Evolutionary conservation across 139 green algal genomes (phyloP).

Genomic region (Auxenochlorella pyrenoidosa): DNA sequence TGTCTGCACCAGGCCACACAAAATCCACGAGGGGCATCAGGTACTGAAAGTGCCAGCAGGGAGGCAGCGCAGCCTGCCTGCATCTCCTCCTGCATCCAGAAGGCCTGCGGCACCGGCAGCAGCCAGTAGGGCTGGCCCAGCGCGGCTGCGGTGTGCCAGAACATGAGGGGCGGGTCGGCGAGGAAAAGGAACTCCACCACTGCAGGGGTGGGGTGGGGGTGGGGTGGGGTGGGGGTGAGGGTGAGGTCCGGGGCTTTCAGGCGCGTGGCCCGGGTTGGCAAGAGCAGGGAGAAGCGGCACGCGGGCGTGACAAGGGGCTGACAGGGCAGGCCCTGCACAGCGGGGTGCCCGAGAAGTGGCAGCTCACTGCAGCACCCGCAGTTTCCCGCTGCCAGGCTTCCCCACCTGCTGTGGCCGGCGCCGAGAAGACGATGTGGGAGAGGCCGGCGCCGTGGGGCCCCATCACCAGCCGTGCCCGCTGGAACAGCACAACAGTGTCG

Average conservation of each 20-base stretch:
- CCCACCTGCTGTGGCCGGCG: slow-evolving; percentile 40
- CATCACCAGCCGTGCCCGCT: slow-evolving; percentile 41
- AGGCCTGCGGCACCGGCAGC: slow-evolving; percentile 37
- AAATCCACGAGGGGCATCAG: too few relatives aligned
- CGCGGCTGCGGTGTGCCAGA: slow-evolving; percentile 47
- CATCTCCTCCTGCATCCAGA: slow-evolving; percentile 43
- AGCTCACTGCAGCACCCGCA: background rate
- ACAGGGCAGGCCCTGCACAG: background rate
- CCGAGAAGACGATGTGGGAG: slow-evolving; percentile 49
- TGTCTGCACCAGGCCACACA: too few relatives aligned
- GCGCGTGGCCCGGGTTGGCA: too few relatives aligned
- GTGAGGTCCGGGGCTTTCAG: too few relatives aligned
- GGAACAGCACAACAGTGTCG: slow-evolving; percentile 40
- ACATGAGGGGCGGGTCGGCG: slow-evolving; percentile 48
- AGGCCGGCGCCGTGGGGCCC: slow-evolving; percentile 51
- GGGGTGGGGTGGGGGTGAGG: too few relatives aligned
- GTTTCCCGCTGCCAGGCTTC: background rate
- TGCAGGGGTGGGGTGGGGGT: background rate
- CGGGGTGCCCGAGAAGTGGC: background rate
- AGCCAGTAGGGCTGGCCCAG: slow-evolving; percentile 46
- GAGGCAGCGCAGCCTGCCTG: background rate
- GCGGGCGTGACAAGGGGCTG: too few relatives aligned
- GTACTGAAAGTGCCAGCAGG: background rate
- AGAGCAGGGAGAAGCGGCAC: background rate
- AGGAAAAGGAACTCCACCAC: slow-evolving; percentile 54